Base-by-base conservation (phyloP, 805 yeast genomes). In the Priceomyces fermenticarens region DNA sequence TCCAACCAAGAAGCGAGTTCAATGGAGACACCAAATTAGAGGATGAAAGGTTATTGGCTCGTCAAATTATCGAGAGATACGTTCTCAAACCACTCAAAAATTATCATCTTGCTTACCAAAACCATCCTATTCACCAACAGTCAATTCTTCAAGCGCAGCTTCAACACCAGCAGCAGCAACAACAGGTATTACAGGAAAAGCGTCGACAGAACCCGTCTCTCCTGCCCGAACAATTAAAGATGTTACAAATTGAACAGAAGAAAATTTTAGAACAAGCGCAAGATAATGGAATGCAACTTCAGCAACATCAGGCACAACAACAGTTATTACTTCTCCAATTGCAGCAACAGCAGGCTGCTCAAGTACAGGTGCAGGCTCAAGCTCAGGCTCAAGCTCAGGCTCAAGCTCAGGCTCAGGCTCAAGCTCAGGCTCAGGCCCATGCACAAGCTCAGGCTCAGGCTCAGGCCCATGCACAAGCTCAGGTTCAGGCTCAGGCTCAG, bases 51-150 rank as follows among this genome's bases (percentile, higher is more conserved):
- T 39, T 55, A 10, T 51, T 66, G 30, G 65, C 73, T 6, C 61
- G 64, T 35, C 70, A 60, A 52, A 62, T 70, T n/a, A 66, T 70
- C 35, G 75, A 70, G 45, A 57, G 60, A 31, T 65, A 56, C 45
- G 45, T 70, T 35, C 63, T 68, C 43, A 62, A 65, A 35, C 75
- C 73, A 15, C 57, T 70, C 44, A 70, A 70, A 44, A 70, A 70
- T 45, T 70, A 70, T 44, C 73, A 70, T 49, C 64, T 70, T 49
- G 70, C 75, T 10, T 70, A 68, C 49, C 71, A 64, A 45, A 66
- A 67, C 47, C 75, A 70, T 45, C 72, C 73, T 3, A 54, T 65
- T 25, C 53, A 55, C 37, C 73, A 64, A 42, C 70, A 63, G 44
- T 66, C 63, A 28, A 40, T 52, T 25, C 38, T 35, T 35, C 52